These are phyloP conservation scores for Quambalaria eucalypti DNA, from an alignment of 1,284 basidiomycete genomes.

Conservation along the genomic window DNA sequence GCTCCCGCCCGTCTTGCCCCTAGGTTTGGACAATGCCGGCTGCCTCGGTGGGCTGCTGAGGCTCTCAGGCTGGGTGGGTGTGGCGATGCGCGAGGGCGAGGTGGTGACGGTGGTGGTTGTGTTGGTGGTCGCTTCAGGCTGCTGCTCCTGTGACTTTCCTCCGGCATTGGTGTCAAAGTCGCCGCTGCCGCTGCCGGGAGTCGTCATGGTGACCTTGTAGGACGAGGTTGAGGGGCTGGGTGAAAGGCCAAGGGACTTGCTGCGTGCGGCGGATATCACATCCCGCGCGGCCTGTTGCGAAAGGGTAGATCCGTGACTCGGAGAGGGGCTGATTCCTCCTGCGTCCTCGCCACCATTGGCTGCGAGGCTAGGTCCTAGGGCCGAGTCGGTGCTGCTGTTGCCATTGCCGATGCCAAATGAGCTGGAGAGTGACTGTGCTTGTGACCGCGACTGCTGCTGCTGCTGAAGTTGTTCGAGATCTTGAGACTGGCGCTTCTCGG, in stretches of 20 bases:
- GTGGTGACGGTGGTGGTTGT: neutral
- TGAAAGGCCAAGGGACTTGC: neutral
- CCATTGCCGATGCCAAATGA: neutral
- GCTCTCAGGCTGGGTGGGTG: too few species aligned
- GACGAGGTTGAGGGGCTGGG: neutral
- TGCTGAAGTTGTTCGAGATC: too few species aligned
- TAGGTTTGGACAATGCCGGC: constrained; percentile 19
- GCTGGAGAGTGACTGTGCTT: too few species aligned
- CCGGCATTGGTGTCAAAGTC: neutral
- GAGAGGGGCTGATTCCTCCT: neutral
- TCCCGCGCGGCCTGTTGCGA: neutral
- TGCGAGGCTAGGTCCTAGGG: neutral
- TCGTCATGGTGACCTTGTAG: neutral
- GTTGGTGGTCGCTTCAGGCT: neutral
- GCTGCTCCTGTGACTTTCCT: neutral
- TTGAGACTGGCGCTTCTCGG: too few species aligned
- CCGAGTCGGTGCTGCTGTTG: neutral
- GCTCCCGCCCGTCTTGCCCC: constrained; percentile 20
- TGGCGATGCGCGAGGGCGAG: too few species aligned
- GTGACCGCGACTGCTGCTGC: too few species aligned
- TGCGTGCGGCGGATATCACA: neutral
- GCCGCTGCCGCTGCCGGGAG: neutral
- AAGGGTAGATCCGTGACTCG: neutral
- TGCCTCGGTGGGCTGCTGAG: constrained; percentile 1
- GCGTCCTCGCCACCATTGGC: neutral